Evolutionary conservation across 2,329 filamentous ascomycete genomes (phyloP), one percentile per base, ranked within the genome.

Genomic region (Neonectria neomacrospora): DNA sequence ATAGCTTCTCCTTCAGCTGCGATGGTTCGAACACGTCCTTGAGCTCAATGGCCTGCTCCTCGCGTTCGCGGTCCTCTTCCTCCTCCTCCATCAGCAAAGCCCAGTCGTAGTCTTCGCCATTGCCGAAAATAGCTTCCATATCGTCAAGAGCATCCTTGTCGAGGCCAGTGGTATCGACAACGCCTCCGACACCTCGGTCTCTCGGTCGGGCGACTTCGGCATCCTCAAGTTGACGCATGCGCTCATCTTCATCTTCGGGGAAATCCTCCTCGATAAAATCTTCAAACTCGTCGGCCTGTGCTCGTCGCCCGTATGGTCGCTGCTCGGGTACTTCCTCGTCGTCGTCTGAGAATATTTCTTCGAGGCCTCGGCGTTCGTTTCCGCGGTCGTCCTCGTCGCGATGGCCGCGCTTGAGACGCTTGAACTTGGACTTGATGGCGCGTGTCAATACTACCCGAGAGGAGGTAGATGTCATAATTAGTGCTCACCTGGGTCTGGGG

Each of bases 1-100:
- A 87, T 77, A 98, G 91, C 80, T 93, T 95, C 80, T 99, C 96
- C 60, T 91, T 90, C 41, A 99, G 86, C 77, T 99, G 94, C 3
- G 94, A 97, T 1, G 96, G 96, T 79, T 99, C 96, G 73, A 99
- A 99, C 54, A 99, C 95, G 76, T 99, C 95, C 81, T 98, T 97
- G 66, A 99, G 87, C 78, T 97, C 93, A 44, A 98, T 88, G 47
- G 90, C 90, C 73, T 94, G 92, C 69, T 96, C 92, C 65, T 93
- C 91, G 63, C 90, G 87, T 68, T 91, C 85, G 61, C 91, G 89
- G 51, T 92, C 90, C 68, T 96, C 92, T 68, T 94, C 91, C 53
- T 94, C 90, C 48, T 96, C 92, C 78, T 98, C 94, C 74, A 95
- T 85, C 55, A 95, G 91, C 51, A 99, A 82, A 9, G 95, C 96